Evolutionary conservation across 139 green algal species (phyloP).

Genomic region (Chlamydomonas asymmetrica): DNA sequence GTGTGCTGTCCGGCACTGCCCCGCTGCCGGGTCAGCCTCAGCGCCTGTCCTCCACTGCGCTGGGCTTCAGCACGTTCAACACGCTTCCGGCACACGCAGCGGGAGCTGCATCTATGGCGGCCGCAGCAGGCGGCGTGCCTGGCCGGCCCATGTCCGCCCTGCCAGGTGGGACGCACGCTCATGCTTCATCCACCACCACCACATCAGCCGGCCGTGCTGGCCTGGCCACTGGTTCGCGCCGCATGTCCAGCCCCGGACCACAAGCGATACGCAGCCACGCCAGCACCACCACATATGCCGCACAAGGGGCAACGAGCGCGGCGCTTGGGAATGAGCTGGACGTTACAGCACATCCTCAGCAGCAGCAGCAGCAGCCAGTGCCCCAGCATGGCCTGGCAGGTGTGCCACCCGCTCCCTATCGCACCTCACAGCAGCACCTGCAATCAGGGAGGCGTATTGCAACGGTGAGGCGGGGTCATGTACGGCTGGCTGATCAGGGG

Average conservation of each 20-base stretch:
- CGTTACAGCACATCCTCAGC: too few relatives aligned
- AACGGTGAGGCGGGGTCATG: too few relatives aligned
- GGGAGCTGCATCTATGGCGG: neutral
- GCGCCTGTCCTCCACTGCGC: neutral
- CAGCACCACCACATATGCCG: neutral
- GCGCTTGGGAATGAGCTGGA: neutral
- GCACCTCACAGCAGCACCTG: neutral
- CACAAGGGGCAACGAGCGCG: neutral
- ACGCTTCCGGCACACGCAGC: too few relatives aligned
- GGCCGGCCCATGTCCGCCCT: neutral
- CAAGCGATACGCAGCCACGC: neutral
- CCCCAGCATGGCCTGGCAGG: neutral
- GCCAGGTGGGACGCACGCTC: too few relatives aligned
- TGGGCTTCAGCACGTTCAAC: too few relatives aligned
- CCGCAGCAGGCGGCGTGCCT: neutral
- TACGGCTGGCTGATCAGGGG: too few relatives aligned
- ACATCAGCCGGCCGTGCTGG: neutral
- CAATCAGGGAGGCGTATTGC: slow-evolving; percentile 12
- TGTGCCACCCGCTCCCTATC: slow-evolving; percentile 6
- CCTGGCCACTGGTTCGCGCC: too few relatives aligned
- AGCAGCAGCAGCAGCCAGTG: neutral
- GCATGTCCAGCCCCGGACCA: neutral
- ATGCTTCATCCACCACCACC: neutral
- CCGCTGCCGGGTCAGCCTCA: neutral
- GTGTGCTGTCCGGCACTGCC: neutral